These are phyloP conservation scores for Triticum dicoccoides DNA, from an alignment of 176 grass and related monocot genomes.

Conservation along the genomic window DNA sequence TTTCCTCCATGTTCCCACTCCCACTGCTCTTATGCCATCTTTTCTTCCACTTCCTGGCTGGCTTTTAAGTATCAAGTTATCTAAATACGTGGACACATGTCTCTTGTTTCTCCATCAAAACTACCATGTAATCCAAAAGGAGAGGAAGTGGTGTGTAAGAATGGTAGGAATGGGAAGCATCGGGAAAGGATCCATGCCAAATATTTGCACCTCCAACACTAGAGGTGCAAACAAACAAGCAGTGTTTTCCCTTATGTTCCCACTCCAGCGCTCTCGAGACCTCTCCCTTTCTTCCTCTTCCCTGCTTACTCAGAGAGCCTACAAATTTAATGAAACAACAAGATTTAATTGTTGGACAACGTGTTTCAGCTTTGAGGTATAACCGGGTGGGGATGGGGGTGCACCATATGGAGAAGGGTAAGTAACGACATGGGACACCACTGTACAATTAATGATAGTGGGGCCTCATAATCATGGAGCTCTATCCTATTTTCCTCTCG, in stretches of 20 bases:
- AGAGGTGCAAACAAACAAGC: background rate
- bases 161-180: constrained; percentile 36
- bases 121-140: too few species aligned
- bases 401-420: background rate
- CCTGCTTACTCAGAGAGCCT: background rate
- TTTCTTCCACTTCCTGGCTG: background rate
- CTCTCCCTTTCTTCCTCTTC: constrained; percentile 21
- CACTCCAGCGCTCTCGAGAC: too few species aligned
- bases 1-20: background rate
- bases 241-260: too few species aligned
- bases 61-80: background rate
- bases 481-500: too few species aligned
- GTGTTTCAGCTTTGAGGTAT: background rate
- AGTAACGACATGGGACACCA: too few species aligned
- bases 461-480: too few species aligned
- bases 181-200: background rate
- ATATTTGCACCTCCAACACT: background rate
- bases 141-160: constrained; percentile 14
- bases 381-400: background rate
- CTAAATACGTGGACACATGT: background rate
- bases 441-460: background rate
- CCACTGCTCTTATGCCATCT: background rate
- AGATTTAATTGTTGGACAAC: background rate
- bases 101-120: too few species aligned
- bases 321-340: background rate